These are phyloP conservation scores for California macrophylla DNA, from an alignment of 441 rosid genomes.

Conservation along the genomic window DNA sequence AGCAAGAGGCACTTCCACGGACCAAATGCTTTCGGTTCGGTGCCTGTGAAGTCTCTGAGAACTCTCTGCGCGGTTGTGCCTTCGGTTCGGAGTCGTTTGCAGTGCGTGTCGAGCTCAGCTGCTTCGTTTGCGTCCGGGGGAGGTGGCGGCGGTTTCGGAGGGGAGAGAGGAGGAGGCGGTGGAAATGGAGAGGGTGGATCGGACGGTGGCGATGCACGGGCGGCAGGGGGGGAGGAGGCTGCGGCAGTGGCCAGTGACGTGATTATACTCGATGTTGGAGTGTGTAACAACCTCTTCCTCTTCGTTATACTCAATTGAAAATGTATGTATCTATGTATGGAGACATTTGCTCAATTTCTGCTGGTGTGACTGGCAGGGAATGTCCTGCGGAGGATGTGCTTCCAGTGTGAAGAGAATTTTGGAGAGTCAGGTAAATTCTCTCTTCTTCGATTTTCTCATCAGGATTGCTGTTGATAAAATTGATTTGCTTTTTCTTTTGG, in stretches of 20 bases:
- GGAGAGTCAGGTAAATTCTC: conserved; percentile 64
- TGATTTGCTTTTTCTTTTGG: not conserved
- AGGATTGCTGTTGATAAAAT: not conserved
- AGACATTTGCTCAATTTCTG: not conserved
- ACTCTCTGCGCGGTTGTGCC: conserved; percentile 24
- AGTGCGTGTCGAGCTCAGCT: conserved; percentile 38
- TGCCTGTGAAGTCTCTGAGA: conserved; percentile 15
- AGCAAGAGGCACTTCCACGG: not conserved
- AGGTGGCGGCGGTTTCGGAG: conserved; percentile 32
- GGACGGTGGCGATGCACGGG: conserved; percentile 45
- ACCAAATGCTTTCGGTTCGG: not conserved
- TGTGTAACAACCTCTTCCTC: not conserved
- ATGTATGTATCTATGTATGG: not conserved
- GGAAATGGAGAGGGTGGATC: conserved; percentile 41
- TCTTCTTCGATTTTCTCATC: not conserved
- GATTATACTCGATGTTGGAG: conserved; percentile 61
- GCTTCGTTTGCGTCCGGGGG: conserved; percentile 41
- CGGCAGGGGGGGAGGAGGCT: conserved; percentile 31
- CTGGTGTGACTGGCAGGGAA: conserved; percentile 42
- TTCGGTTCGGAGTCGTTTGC: conserved; percentile 27
- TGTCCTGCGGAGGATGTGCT: conserved; percentile 90
- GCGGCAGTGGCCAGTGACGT: conserved; percentile 45
- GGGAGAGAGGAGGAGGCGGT: conserved; percentile 29
- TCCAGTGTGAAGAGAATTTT: conserved; percentile 83
- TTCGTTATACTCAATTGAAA: not conserved